Conservation (phyloP, 495 filamentous ascomycete species). For the Durotheca rogersii region DNA sequence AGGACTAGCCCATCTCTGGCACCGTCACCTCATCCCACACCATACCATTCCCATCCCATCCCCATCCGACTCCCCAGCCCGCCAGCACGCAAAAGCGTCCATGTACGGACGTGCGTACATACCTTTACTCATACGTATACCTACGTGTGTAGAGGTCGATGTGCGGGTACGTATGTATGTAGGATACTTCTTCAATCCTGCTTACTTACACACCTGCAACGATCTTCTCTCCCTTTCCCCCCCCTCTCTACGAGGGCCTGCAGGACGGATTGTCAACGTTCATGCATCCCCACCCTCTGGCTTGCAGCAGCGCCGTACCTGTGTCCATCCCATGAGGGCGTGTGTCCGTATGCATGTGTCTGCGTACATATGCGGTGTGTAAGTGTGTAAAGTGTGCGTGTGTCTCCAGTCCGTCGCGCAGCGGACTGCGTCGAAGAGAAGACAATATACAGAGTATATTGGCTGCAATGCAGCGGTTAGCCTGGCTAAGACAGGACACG, state of each 20-base stretch:
- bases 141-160: no score
- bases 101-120: no score
- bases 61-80: no score
- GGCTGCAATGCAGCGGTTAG: conserved; percentile 14
- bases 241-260: conserved; percentile 25
- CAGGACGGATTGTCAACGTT: conserved; percentile 20
- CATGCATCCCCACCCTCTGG: conserved; percentile 31
- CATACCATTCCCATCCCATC: conserved; percentile 15
- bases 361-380: conserved; percentile 7
- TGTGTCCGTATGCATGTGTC: conserved; percentile 6
- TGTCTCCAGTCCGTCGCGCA: no score
- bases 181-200: no score
- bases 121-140: no score
- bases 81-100: no score
- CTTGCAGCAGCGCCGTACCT: no score
- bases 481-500: conserved; percentile 7
- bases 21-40: conserved; percentile 12
- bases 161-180: no score
- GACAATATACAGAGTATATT: conserved; percentile 10
- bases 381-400: conserved; percentile 19
- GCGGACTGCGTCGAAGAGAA: no score
- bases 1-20: conserved; percentile 10
- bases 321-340: no score
- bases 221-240: not conserved
- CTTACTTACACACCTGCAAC: conserved; percentile 1